phyloP scores from a whole-genome alignment of 345 rosid genomes.

The Physaria fendleri region DNA sequence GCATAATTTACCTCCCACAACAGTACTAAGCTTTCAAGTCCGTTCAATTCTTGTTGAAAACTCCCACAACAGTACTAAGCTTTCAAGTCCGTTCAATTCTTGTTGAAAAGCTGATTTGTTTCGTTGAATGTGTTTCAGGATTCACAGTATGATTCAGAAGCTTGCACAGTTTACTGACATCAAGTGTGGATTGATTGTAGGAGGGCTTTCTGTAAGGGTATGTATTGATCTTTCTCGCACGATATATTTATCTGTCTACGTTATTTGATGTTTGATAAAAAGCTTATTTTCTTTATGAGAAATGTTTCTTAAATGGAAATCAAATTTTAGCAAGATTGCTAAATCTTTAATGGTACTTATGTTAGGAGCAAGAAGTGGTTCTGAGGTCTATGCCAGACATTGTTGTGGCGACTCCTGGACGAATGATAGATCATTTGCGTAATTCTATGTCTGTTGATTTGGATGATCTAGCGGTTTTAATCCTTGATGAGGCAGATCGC shows the following conservation, averaged over 20 bases:
- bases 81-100: background rate
- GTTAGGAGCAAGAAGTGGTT: conserved; percentile 80
- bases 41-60: background rate
- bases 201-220: conserved; percentile 92
- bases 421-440: conserved; percentile 95
- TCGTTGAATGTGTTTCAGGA: conserved; percentile 43
- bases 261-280: background rate
- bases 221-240: conserved; percentile 8
- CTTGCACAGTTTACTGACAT: conserved; percentile 85
- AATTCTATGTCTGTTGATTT: conserved; percentile 90
- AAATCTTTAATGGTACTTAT: conserved; percentile 12
- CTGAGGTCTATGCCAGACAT: conserved; percentile 92
- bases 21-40: background rate
- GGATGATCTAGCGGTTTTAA: conserved; percentile 88
- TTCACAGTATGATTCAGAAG: conserved; percentile 89
- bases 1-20: background rate
- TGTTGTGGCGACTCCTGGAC: conserved; percentile 97
- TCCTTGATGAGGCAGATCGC: conserved; percentile 96
- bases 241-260: background rate
- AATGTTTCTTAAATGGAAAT: background rate
- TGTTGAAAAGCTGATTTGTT: background rate
- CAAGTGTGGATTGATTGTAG: conserved; percentile 84
- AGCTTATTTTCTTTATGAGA: background rate
- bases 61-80: no score
- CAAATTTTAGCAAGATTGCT: background rate